Percentiles rank a stretch among this genome's conserved stretches.
Evolutionary conservation across 768 basidiomycete genomes (phyloP).

Genomic region (Rhodosporidiobolus odoratus): DNA sequence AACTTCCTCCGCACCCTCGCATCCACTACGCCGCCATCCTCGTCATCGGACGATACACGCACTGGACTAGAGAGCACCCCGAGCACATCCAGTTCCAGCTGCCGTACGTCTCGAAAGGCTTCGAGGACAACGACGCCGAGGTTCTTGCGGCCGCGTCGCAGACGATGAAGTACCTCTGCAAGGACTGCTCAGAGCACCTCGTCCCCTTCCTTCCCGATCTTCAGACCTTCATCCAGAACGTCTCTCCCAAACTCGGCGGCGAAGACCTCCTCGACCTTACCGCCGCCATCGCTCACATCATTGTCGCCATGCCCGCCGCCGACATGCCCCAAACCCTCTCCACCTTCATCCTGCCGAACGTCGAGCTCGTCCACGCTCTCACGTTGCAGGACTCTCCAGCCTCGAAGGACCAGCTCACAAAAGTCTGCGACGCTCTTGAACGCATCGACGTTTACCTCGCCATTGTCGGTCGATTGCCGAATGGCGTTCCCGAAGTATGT

Average conservation of each 20-base stretch:
- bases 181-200: constrained; percentile 85
- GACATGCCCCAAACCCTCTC: constrained; percentile 78
- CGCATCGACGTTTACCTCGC: constrained; percentile 87
- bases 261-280: constrained; percentile 88
- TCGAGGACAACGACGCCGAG: constrained; percentile 57
- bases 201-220: constrained; percentile 86
- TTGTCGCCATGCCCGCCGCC: constrained; percentile 86
- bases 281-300: constrained; percentile 91
- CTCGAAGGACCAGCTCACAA: constrained; percentile 65
- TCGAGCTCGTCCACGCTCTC: constrained; percentile 66
- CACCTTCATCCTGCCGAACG: constrained; percentile 77
- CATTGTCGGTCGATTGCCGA: constrained; percentile 65
- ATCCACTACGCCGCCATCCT: constrained; percentile 93
- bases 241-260: constrained; percentile 70
- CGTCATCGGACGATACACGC: constrained; percentile 90
- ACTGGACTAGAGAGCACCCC: constrained; percentile 90
- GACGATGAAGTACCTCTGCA: constrained; percentile 91
- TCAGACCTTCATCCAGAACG: constrained; percentile 75
- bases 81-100: constrained; percentile 77
- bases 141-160: constrained; percentile 91
- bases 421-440: constrained; percentile 67
- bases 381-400: constrained; percentile 53
- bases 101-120: constrained; percentile 86
- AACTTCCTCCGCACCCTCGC: constrained; percentile 78
- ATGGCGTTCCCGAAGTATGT: constrained; percentile 74